Percentiles rank a stretch among this genome's conserved stretches.
Evolutionary conservation across 1,284 basidiomycete genomes (phyloP).

Genomic region (Moesziomyces parantarcticus): DNA sequence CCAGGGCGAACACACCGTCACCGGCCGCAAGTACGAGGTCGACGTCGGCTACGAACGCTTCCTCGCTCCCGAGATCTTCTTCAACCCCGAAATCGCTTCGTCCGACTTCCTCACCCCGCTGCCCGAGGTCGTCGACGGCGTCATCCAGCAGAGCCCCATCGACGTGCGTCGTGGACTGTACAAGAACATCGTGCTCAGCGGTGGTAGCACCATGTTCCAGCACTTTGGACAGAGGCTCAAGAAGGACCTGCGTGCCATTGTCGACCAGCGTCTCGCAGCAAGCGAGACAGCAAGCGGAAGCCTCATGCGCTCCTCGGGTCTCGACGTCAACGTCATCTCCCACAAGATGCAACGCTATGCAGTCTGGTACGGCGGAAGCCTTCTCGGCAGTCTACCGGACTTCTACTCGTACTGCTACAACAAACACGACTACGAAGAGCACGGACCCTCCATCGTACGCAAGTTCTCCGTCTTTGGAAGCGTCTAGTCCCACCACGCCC

Average conservation of each 20-base stretch:
- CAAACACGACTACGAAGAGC: constrained; percentile 96
- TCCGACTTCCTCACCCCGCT: constrained; percentile 98
- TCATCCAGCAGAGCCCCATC: constrained; percentile 95
- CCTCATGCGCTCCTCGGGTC: constrained; percentile 72
- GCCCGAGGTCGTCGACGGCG: constrained; percentile 94
- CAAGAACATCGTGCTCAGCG: constrained; percentile 95
- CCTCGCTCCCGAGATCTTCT: constrained; percentile 98
- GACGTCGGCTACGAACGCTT: constrained; percentile 99
- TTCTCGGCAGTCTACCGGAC: constrained; percentile 79
- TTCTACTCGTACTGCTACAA: constrained; percentile 98
- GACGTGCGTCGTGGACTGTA: constrained; percentile 93
- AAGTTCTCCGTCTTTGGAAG: constrained; percentile 63
- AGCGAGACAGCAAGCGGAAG: constrained; percentile 82
- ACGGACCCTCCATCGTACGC: constrained; percentile 84
- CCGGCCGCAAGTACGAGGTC: constrained; percentile 87
- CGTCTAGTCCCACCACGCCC: constrained; percentile 26
- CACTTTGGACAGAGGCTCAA: constrained; percentile 96
- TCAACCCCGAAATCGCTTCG: constrained; percentile 98
- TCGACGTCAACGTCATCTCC: constrained; percentile 81
- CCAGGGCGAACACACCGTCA: constrained; percentile 92
- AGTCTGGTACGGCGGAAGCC: constrained; percentile 97
- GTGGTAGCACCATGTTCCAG: constrained; percentile 97
- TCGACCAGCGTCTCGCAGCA: constrained; percentile 87
- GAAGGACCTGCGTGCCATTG: constrained; percentile 91
- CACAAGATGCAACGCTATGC: constrained; percentile 98